Base-by-base conservation (phyloP, 1,284 basidiomycete genomes). In the Tetrapyrgos nigripes region DNA sequence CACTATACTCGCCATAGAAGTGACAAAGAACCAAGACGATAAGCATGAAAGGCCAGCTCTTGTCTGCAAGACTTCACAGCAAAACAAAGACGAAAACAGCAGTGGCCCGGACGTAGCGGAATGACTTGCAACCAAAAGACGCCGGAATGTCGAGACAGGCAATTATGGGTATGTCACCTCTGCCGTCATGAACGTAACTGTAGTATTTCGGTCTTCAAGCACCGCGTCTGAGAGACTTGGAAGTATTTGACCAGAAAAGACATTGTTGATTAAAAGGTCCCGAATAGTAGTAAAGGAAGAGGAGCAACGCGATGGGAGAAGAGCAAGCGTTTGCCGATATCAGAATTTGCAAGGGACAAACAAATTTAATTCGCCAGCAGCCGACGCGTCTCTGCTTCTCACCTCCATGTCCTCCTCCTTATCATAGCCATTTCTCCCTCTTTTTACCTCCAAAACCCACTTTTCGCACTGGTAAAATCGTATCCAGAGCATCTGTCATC, bases 331-430 rank as follows among this genome's bases (percentile, higher is more conserved):
- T 17, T 40, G 37, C 37, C 37, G 37, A 40, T 40, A 40, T 48
- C 46, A 48, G 13, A 50, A 50, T 28, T 50, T 50, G 27, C 27
- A 28, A 19, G 31, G 48, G 31, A 28, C 48, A 50, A 50, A 50
- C 48, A 51, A 51, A 40, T n/a, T 51, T 47, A 40, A 27, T 55
- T 44, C 24, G 23, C 33, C 47, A 24, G n/a, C 33, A 29, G 50
- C 10, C 24, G 48, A 56, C 55, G 55, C 55, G 55, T 50, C 31
- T 56, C 48, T 40, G 27, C 48, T 56, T 49, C 49, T 44, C 14
- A 56, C 55, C 23, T 49, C 49, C 55, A 56, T 56, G 55, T 29
- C 23, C 37, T 37, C 40, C 23, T 29, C 26, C 47, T 31, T 33
- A 13, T 31, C 13, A 26, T 50, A 35, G 23, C 24, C 35, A 13